These are phyloP conservation scores for Leccinum boreale DNA, from an alignment of 768 basidiomycete species.

Conservation along the genomic window DNA sequence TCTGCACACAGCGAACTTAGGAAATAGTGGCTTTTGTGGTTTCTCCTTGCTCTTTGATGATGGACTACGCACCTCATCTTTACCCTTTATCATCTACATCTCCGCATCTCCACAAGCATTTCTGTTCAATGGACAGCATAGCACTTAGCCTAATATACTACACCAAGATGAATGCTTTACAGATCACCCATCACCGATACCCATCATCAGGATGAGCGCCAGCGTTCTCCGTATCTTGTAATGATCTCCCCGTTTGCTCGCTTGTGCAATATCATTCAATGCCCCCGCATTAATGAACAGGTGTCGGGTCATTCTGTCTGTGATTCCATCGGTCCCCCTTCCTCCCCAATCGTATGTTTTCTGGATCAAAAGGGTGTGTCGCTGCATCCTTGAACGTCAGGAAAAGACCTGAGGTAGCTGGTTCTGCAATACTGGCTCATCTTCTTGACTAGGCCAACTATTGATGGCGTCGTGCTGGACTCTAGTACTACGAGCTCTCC, in stretches of 20 bases:
- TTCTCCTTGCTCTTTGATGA: conserved; percentile 5
- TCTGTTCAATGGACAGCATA: conserved; percentile 24
- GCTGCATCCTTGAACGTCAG: not conserved
- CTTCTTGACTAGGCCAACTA: not conserved
- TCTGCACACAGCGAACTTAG: conserved; percentile 18
- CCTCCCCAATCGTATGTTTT: not conserved
- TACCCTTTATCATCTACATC: conserved; percentile 9
- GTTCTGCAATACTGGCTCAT: not conserved
- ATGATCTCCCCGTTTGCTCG: not conserved
- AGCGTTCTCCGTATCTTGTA: not conserved
- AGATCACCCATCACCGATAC: conserved; percentile 5
- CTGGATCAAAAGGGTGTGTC: not conserved
- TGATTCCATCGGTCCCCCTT: not conserved
- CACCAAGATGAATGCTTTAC: conserved; percentile 11
- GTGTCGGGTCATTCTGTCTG: not conserved
- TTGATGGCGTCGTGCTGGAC: not conserved
- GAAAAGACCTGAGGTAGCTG: not conserved
- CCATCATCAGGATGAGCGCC: not conserved
- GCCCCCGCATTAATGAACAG: not conserved
- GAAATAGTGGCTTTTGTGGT: conserved; percentile 10
- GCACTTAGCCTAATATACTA: conserved; percentile 15
- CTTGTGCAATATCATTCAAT: not conserved
- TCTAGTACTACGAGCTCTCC: too few species aligned
- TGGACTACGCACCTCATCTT: conserved; percentile 7
- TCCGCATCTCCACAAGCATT: conserved; percentile 16